Conservation (phyloP, 768 basidiomycete species). For the Sporobolomyces pararoseus region DNA sequence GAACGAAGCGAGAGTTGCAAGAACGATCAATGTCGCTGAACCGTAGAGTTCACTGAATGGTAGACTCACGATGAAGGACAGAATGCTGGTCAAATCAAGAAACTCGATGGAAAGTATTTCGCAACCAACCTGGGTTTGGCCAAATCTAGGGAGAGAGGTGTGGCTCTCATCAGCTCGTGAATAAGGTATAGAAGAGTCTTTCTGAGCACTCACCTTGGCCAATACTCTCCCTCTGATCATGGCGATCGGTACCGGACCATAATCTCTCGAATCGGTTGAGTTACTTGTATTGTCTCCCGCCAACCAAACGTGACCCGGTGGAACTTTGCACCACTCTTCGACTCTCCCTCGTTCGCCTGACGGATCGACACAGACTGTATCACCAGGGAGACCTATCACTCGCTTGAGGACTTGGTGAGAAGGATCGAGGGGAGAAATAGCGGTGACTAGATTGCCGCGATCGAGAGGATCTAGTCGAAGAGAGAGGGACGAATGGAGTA, state of each 20-base stretch:
- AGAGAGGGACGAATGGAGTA: slow-evolving; percentile 37
- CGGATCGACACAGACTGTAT: slow-evolving; percentile 82
- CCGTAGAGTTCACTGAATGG: too few relatives aligned
- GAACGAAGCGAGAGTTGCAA: neutral
- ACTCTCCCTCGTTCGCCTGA: slow-evolving; percentile 41
- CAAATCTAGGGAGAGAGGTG: slow-evolving; percentile 16
- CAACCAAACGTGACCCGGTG: slow-evolving; percentile 56
- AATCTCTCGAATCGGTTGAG: slow-evolving; percentile 83
- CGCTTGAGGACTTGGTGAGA: slow-evolving; percentile 58
- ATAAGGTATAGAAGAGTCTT: too few relatives aligned
- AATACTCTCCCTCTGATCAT: slow-evolving; percentile 65
- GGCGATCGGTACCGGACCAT: slow-evolving; percentile 83
- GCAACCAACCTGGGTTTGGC: slow-evolving; percentile 16
- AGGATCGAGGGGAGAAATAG: slow-evolving; percentile 33
- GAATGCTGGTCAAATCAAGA: neutral
- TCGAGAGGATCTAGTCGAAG: slow-evolving; percentile 17
- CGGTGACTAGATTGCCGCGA: slow-evolving; percentile 39
- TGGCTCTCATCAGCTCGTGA: too few relatives aligned
- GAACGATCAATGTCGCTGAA: too few relatives aligned
- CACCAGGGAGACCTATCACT: slow-evolving; percentile 82
- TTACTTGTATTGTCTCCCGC: slow-evolving; percentile 78
- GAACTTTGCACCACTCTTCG: slow-evolving; percentile 26
- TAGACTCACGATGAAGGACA: neutral
- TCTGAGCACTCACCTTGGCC: slow-evolving; percentile 40
- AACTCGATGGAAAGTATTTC: slow-evolving; percentile 1